Percentiles rank a stretch among this genome's conserved stretches.
phyloP scores from a whole-genome alignment of 2,329 filamentous ascomycete species.

The Diaporthe caulivora region DNA sequence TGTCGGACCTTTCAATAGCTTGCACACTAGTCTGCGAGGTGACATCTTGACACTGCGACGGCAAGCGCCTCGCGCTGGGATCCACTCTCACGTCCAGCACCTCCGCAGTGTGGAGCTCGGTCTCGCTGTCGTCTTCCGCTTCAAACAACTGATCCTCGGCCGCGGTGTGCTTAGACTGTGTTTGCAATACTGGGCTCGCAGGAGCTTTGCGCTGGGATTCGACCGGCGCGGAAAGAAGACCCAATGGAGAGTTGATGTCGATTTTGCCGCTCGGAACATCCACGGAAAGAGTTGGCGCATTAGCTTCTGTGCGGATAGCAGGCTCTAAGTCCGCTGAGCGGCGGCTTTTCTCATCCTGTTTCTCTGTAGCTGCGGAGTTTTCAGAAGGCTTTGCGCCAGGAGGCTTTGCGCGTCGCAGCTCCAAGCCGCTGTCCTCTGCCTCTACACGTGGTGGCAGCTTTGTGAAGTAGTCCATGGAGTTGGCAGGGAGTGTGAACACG shows the following conservation, averaged over 20 bases:
- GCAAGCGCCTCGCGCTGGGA: constrained; percentile 56
- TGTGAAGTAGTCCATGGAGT: constrained; percentile 22
- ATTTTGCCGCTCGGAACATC: constrained; percentile 3
- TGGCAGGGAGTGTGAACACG: background rate
- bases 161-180: constrained; percentile 62
- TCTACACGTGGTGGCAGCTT: background rate
- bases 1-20: constrained; percentile 57
- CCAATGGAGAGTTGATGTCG: constrained; percentile 40
- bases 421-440: too few relatives aligned
- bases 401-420: background rate
- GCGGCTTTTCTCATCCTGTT: background rate
- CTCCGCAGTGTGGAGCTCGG: constrained; percentile 52
- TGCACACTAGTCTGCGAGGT: constrained; percentile 41
- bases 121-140: constrained; percentile 47
- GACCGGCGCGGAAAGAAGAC: constrained; percentile 51
- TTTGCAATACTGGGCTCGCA: constrained; percentile 52
- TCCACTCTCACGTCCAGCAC: constrained; percentile 58
- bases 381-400: background rate
- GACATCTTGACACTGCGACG: constrained; percentile 41
- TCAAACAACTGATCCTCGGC: constrained; percentile 63
- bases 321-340: background rate
- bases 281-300: constrained; percentile 17
- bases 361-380: background rate
- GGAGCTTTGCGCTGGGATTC: constrained; percentile 48
- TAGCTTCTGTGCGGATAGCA: background rate